phyloP scores from a whole-genome alignment of 495 filamentous ascomycete species.

The Hyaloscypha variabilis region DNA sequence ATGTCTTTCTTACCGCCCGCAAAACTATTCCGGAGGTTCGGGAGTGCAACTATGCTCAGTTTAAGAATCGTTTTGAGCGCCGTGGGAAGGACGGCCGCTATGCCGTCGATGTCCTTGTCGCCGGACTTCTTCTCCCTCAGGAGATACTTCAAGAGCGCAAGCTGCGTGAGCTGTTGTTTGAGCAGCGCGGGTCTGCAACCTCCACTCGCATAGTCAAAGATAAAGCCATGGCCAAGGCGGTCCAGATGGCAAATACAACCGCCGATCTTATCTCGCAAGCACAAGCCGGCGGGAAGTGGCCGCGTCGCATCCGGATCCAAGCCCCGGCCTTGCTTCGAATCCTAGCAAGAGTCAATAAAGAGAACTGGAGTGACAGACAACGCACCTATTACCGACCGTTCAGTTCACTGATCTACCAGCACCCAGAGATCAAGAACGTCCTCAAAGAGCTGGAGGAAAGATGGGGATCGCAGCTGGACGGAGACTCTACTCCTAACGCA shows the following conservation, averaged over 20 bases:
- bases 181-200: not conserved
- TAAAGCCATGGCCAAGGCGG: not conserved
- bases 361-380: slow-evolving; percentile 19
- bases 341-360: slow-evolving; percentile 18
- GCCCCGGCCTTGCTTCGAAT: slow-evolving; percentile 35
- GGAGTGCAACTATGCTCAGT: slow-evolving; percentile 34
- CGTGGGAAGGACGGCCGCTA: slow-evolving; percentile 9
- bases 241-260: not conserved
- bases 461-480: not conserved
- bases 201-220: not conserved
- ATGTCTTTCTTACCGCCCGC: not conserved
- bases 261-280: not conserved
- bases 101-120: slow-evolving; percentile 28
- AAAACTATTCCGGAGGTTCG: not conserved
- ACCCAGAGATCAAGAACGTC: not conserved
- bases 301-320: slow-evolving; percentile 40
- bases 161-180: slow-evolving; percentile 16
- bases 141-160: slow-evolving; percentile 1
- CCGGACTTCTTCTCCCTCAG: not conserved
- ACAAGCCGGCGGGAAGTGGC: not conserved
- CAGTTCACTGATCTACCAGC: not conserved
- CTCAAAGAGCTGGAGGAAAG: not conserved
- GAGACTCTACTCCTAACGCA: no score
- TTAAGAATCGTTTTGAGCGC: slow-evolving; percentile 35
- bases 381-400: not conserved